Evolutionary conservation across 2,329 filamentous ascomycete genomes (phyloP), one percentile per base, ranked within the genome.

Genomic region (Metarhizium rileyi): DNA sequence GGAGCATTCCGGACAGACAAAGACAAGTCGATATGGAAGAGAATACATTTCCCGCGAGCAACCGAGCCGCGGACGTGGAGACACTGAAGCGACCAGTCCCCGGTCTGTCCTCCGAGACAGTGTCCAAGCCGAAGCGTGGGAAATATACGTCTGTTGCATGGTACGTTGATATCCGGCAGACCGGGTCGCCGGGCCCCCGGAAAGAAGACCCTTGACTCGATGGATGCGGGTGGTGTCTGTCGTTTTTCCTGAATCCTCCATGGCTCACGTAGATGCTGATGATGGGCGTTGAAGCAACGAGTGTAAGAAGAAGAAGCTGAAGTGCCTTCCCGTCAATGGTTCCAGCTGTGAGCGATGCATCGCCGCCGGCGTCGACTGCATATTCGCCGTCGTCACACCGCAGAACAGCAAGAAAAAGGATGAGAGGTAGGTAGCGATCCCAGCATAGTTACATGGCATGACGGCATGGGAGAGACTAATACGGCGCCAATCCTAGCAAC

Each of bases 291-390:
- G 9, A 64, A 55, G 65, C 26, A 62, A 70, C 46, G 66, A 70
- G 22, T 71, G 68, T 53, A 70, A 70, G 50, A 67, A 65, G 36
- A 55, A 66, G 26, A 70, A 70, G 50, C 64, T 70, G 48, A 71
- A 70, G 50, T 71, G 69, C 53, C 57, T 66, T 35, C 61, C 61
- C 1, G 51, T 52, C 0, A 55, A 62, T 25, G 51, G 36, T 38
- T 42, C 50, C 1, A 53, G 48, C 20, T 68, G 66, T 40, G 59
- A 65, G 51, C 52, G 65, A 44, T 68, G 66, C 26, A 53, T 59
- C 14, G 48, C 54, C 7, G 56, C 58, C 42, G 61, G 61, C 0
- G 47, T 61, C 14, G 48, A 46, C 0, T 67, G 64, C 36, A 54
- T 59, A 6, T 63, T 62, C 41, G 57, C 51, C 27, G 53, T 55